Evolutionary conservation across 139 green algal species (phyloP).

Genomic region (Auxenochlorella pyrenoidosa): DNA sequence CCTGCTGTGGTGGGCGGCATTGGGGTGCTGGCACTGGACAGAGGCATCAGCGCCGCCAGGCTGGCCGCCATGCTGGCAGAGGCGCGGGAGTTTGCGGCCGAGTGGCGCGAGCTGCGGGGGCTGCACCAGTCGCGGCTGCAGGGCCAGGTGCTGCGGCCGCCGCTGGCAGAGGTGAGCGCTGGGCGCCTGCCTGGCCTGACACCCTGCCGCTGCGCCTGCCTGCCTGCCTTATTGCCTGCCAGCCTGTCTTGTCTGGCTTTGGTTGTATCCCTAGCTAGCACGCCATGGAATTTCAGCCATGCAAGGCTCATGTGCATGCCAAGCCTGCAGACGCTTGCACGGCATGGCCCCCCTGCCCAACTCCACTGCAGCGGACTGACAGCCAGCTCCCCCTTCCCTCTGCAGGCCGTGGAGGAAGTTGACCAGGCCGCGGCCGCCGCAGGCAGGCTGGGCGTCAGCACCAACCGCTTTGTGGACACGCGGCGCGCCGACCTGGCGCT

Average conservation of each 20-base stretch:
- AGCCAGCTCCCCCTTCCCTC: no score
- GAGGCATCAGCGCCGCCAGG: not conserved
- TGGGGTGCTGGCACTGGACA: conserved; percentile 56
- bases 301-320: no score
- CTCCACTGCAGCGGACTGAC: no score
- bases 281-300: no score
- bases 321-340: no score
- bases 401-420: conserved; percentile 59
- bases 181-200: not conserved
- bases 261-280: no score
- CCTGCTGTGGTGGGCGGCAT: conserved; percentile 50
- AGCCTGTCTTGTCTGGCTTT: no score
- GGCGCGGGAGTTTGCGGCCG: conserved; percentile 68
- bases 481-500: conserved; percentile 25
- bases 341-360: not conserved
- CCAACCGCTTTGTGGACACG: conserved; percentile 58
- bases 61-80: conserved; percentile 63
- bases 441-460: conserved; percentile 70
- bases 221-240: not conserved
- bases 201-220: not conserved
- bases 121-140: conserved; percentile 62
- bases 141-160: conserved; percentile 48
- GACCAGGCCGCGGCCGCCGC: conserved; percentile 53
- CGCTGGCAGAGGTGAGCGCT: conserved; percentile 43
- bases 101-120: conserved; percentile 79